A percentile compares a stretch with the other conserved stretches of the same genome.
Evolutionary conservation across 139 green algal genomes (phyloP).

Genomic region (Parachlorella kessleri): DNA sequence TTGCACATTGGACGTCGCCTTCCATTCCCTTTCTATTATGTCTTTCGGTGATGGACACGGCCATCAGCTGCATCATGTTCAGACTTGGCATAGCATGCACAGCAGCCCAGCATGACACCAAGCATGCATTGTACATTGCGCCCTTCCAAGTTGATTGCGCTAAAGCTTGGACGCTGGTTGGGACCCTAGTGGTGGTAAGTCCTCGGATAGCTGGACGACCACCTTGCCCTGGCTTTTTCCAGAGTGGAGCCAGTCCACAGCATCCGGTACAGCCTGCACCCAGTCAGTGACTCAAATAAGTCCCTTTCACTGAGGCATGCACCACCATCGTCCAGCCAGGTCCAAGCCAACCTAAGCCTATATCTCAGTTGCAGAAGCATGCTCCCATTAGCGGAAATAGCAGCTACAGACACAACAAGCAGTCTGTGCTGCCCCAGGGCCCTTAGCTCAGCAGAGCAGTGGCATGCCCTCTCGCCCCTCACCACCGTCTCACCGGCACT

Average conservation of each 20-base stretch:
- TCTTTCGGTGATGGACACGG: too few relatives aligned
- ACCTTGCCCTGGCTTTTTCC: conserved; percentile 84
- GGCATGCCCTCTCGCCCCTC: too few relatives aligned
- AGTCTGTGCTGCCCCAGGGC: background rate
- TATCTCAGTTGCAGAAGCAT: background rate
- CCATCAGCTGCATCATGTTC: too few relatives aligned
- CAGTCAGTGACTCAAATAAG: background rate
- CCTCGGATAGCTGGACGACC: conserved; percentile 20
- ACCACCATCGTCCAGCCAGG: background rate
- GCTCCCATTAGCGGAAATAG: too few relatives aligned
- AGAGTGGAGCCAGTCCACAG: conserved; percentile 73
- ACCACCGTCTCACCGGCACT: background rate
- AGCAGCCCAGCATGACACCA: too few relatives aligned
- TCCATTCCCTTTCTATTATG: too few relatives aligned
- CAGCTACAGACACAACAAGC: too few relatives aligned
- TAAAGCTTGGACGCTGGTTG: too few relatives aligned
- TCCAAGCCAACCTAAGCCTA: background rate
- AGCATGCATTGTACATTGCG: too few relatives aligned
- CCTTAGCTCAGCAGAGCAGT: background rate
- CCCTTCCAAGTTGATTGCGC: too few relatives aligned
- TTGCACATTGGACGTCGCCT: too few relatives aligned
- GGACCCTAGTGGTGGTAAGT: conserved; percentile 18
- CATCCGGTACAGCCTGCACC: conserved; percentile 63
- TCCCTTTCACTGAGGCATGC: background rate
- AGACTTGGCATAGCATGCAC: too few relatives aligned